Evolutionary conservation across 176 grass and related monocot genomes (phyloP), one percentile per base, ranked within the genome.

Genomic region (Carex cristatella): DNA sequence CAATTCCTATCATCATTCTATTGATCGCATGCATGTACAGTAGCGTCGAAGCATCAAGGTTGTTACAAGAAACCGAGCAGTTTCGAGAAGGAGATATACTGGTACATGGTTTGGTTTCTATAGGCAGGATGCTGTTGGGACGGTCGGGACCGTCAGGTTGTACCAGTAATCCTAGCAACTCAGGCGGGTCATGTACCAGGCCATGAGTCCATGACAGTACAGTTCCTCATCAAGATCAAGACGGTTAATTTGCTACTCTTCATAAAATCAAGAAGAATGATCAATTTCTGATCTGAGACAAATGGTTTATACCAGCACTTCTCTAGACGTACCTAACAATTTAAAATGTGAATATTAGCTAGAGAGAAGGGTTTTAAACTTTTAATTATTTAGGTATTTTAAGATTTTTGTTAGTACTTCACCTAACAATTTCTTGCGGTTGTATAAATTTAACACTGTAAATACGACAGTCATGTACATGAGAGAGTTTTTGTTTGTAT

Each of bases 111-210:
- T 85, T 49, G 2, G 58, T 79, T 66, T 9, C 19, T 1, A 55
- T 13, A 55, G 10, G 28, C 2, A 13, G 58, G 40, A 62, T 49
- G 18, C 73, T 19, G 28, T 65, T 86, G 6, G 84, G 61, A 7
- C 74, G 81, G 28, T 65, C 88, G 6, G 84, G 68, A 4, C 74
- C 86, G 10, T 93, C 88, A 7, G 77, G 83, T 7, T 87, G 85
- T 79, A 90, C 85, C 12, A 5, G 66, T 51, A 68, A 87, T 79
- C 83, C 88, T 2, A 87, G 85, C 35, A 90, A 86, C 65, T 12
- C 49, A 37, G 61, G 63, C 58, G 38, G 65, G 81, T 30, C 27
- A 81, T 92, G 87, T 67, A 84, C 16, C 15, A 37, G 8, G 28
- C 87, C 83, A 72, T 91, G 31, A 88, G 53, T 46, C 5, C 7